Percentiles rank a stretch among this genome's conserved stretches.
Conservation (phyloP, 768 basidiomycete genomes). For the Rhodosporidiobolus sp. region DNA sequence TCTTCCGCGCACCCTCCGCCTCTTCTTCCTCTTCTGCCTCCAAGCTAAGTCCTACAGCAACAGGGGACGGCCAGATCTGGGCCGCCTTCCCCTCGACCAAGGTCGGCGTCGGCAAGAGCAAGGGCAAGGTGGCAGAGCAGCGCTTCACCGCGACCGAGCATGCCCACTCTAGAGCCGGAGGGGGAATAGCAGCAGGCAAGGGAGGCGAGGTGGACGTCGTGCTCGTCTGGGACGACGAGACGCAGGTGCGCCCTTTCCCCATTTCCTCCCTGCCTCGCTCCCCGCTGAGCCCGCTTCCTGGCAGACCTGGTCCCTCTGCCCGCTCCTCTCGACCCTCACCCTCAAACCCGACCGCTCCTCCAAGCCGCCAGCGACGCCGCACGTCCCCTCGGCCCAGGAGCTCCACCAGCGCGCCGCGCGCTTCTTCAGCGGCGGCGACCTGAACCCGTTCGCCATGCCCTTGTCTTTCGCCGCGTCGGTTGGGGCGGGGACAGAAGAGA, state of each 20-base stretch:
- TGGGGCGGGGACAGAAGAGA: neutral
- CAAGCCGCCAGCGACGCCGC: neutral
- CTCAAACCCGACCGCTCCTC: slow-evolving; percentile 15
- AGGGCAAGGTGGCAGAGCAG: neutral
- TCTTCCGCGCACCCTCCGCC: neutral
- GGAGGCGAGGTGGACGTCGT: slow-evolving; percentile 13
- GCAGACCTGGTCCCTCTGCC: slow-evolving; percentile 7
- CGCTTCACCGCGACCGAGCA: slow-evolving; percentile 8
- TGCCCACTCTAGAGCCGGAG: no score
- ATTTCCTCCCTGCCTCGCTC: neutral
- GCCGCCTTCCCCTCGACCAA: slow-evolving; percentile 18
- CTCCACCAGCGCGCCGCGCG: neutral
- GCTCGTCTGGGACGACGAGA: slow-evolving; percentile 15
- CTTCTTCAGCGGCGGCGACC: neutral
- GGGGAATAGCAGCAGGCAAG: neutral
- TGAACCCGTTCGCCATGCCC: slow-evolving; percentile 13
- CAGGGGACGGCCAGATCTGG: neutral
- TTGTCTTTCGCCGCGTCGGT: neutral
- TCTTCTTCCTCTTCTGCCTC: neutral
- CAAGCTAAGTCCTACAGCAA: no score
- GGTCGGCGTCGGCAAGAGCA: slow-evolving; percentile 1
- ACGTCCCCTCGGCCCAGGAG: slow-evolving; percentile 5
- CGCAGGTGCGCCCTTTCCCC: neutral
- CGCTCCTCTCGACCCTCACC: slow-evolving; percentile 6
- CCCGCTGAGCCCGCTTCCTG: neutral